Base-by-base conservation (phyloP, 2,329 filamentous ascomycete genomes). In the Chlorencoelia australis region DNA sequence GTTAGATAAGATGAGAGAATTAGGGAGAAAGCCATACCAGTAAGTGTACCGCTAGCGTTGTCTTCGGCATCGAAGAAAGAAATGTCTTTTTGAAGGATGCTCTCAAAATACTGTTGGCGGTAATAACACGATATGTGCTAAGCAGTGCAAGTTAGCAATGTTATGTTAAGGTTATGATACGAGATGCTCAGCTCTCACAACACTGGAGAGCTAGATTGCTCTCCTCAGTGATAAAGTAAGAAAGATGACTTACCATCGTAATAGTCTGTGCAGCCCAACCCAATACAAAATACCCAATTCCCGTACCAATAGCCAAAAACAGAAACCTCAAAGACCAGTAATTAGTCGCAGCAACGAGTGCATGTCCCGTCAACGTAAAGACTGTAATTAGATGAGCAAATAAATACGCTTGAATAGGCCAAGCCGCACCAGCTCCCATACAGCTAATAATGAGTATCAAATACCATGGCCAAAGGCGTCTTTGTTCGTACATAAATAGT, bases 401-500 rank as follows among this genome's bases (percentile, higher is more conserved):
- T 2, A 62, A 37, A 30, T 53, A 51, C 1, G 59, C 52, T 47
- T 62, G 59, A 8, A 54, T 38, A 2, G 59, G 53, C 4, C 63
- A 59, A 2, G 61, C 61, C 25, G 39, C 42, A 44, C 59, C 61
- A 32, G 30, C 37, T 28, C 30, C 41, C 31, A 44, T 35, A 38
- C 50, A 45, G 13, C 65, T 65, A 22, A 73, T 30, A 2, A 75
- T 20, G n/a, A 67, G 65, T 11, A 75, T 38, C 4, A 54, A 47
- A 47, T 75, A 74, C 36, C 67, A 59, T 2, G 61, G 63, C 58
- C 71, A 72, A 2, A 67, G 60, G 27, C 56, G 59, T 29, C 59
- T 62, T 40, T 77, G 72, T 49, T 80, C 75, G 42, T 61, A 67
- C 4, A 80, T 58, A 4, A 80, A 59, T 15, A 65, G 60, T 0